Evolutionary conservation across 164 flowering plant species (phyloP).

Genomic region (Warburgia ugandensis): DNA sequence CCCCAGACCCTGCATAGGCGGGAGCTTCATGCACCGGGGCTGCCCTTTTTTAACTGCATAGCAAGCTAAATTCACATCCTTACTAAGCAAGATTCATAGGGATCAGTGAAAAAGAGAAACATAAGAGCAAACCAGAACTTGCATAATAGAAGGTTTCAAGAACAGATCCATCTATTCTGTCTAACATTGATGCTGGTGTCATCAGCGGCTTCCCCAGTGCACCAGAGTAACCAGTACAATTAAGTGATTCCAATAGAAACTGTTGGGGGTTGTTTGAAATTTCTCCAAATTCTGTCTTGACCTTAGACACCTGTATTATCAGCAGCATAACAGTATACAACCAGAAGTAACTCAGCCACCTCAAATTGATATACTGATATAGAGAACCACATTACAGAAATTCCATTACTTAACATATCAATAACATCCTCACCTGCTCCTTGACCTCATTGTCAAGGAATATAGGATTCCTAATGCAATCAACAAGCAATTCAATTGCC

Average conservation of each 20-base stretch:
- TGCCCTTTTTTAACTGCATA: not conserved
- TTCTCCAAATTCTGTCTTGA: constrained; percentile 53
- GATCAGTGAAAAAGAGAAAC: not conserved
- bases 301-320: constrained; percentile 37
- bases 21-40: no score
- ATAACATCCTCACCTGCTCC: constrained; percentile 45
- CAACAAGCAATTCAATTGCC: constrained; percentile 81
- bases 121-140: constrained; percentile 16
- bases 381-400: not conserved
- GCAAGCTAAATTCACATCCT: not conserved
- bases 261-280: constrained; percentile 53
- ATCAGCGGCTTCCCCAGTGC: constrained; percentile 60
- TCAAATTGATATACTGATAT: not conserved
- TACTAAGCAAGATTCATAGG: not conserved
- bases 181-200: constrained; percentile 51
- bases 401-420: not conserved
- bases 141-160: constrained; percentile 60
- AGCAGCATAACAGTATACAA: not conserved
- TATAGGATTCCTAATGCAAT: constrained; percentile 76
- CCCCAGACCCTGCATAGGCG: no score
- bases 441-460: constrained; percentile 81
- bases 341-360: not conserved
- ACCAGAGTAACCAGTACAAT: constrained; percentile 71
- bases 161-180: constrained; percentile 32
- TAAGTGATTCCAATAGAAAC: constrained; percentile 67